Percentiles rank a stretch among this genome's conserved stretches.
These are phyloP conservation scores for Mortierella sp. DNA, from an alignment of 371 early-diverging fungal genomes.

Conservation along the genomic window DNA sequence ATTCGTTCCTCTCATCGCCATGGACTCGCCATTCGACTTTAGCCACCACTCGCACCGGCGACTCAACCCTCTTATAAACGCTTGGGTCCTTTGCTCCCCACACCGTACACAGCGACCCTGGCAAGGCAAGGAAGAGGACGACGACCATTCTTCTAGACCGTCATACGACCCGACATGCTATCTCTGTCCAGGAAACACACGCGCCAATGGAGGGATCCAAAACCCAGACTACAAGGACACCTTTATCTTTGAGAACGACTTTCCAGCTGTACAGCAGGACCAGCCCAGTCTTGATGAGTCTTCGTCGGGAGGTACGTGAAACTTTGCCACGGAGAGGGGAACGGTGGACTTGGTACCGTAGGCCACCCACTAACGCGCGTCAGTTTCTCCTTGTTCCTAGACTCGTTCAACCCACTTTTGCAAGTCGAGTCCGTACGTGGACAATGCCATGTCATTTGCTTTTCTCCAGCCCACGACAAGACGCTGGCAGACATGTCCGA, in stretches of 20 bases:
- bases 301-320: conserved; percentile 9
- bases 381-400: not conserved
- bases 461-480: conserved; percentile 87
- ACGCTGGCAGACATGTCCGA: conserved; percentile 88
- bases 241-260: conserved; percentile 90
- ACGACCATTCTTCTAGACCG: conserved; percentile 58
- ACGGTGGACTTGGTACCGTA: not conserved
- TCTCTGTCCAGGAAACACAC: conserved; percentile 87
- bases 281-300: conserved; percentile 61
- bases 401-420: conserved; percentile 56
- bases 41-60: conserved; percentile 86
- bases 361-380: not conserved
- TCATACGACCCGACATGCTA: conserved; percentile 85
- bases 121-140: conserved; percentile 83
- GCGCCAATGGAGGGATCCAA: conserved; percentile 70
- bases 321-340: not conserved
- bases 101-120: conserved; percentile 95
- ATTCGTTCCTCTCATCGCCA: not conserved
- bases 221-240: conserved; percentile 85
- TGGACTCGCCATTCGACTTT: conserved; percentile 61
- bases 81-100: conserved; percentile 95
- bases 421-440: conserved; percentile 80
- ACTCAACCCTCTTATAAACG: conserved; percentile 86
- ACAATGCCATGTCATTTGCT: conserved; percentile 89
- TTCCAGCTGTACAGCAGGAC: conserved; percentile 81